phyloP scores from a whole-genome alignment of 225 moss, liverwort and hornwort species.

The Ulota crispa region DNA sequence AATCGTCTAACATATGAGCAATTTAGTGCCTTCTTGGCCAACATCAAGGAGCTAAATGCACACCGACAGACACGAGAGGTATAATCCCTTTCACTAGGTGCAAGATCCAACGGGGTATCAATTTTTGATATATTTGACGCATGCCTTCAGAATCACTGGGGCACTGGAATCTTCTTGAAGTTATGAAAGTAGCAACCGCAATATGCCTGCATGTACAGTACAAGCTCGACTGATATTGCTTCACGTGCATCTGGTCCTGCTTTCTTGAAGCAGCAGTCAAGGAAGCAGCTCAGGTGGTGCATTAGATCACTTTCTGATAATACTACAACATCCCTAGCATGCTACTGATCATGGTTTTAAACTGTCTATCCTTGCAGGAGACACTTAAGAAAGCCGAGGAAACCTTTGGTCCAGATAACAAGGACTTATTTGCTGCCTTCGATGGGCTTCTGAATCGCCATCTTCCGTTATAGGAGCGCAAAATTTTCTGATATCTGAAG shows the following conservation, averaged over 20 bases:
- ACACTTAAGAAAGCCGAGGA: slow-evolving; percentile 86
- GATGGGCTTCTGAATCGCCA: slow-evolving; percentile 85
- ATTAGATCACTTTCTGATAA: not conserved
- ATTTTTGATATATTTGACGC: not conserved
- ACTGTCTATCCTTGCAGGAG: slow-evolving; percentile 48
- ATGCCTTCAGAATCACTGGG: not conserved
- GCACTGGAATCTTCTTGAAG: not conserved
- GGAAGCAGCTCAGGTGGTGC: not conserved
- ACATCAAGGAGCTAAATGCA: slow-evolving; percentile 55
- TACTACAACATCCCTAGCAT: not conserved
- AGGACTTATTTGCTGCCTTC: slow-evolving; percentile 82
- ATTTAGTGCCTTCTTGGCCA: slow-evolving; percentile 54
- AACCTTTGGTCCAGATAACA: slow-evolving; percentile 89
- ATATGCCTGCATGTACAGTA: not conserved
- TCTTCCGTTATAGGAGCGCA: slow-evolving; percentile 56
- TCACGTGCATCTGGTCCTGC: slow-evolving; percentile 8
- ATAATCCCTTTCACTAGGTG: not conserved
- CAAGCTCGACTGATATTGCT: not conserved
- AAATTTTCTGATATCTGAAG: not conserved
- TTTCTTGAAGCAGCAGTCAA: not conserved
- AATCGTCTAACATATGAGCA: slow-evolving; percentile 52
- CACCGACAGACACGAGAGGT: slow-evolving; percentile 56
- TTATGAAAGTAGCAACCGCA: not conserved
- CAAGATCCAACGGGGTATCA: not conserved
- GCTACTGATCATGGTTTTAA: not conserved